phyloP scores from a whole-genome alignment of 352 stramenopile species.

The Phytophthora fragariae region DNA sequence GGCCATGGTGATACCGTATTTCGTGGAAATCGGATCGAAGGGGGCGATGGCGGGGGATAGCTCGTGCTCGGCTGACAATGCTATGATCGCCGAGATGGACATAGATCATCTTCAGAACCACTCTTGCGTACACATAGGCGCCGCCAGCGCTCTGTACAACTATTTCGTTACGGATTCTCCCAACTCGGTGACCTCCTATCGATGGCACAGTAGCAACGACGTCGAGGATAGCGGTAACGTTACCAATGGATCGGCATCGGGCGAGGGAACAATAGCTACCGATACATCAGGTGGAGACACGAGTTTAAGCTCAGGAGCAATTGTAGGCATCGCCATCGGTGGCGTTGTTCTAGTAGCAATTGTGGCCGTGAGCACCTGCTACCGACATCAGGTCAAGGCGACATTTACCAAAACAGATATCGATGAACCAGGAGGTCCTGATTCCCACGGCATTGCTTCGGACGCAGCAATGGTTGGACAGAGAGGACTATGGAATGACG shows the following conservation, averaged over 20 bases:
- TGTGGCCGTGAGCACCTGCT: too few species aligned
- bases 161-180: slow-evolving; percentile 8
- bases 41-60: slow-evolving; percentile 8
- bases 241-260: background rate
- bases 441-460: too few species aligned
- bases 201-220: slow-evolving; percentile 22
- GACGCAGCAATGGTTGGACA: background rate
- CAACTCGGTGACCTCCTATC: slow-evolving; percentile 1
- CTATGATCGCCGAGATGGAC: background rate
- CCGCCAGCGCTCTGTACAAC: slow-evolving; percentile 2
- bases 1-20: slow-evolving; percentile 4
- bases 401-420: background rate
- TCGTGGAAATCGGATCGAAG: background rate
- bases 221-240: background rate
- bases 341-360: too few species aligned
- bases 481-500: slow-evolving; percentile 21
- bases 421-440: background rate
- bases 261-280: background rate
- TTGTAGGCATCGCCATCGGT: too few species aligned
- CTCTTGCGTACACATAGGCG: background rate
- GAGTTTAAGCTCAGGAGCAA: too few species aligned
- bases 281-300: too few species aligned
- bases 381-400: too few species aligned
- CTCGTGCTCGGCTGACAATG: slow-evolving; percentile 1
- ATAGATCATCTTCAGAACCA: background rate